Base-by-base conservation (phyloP, 1,139 yeast genomes). In the Scheffersomyces parashehatae region DNA sequence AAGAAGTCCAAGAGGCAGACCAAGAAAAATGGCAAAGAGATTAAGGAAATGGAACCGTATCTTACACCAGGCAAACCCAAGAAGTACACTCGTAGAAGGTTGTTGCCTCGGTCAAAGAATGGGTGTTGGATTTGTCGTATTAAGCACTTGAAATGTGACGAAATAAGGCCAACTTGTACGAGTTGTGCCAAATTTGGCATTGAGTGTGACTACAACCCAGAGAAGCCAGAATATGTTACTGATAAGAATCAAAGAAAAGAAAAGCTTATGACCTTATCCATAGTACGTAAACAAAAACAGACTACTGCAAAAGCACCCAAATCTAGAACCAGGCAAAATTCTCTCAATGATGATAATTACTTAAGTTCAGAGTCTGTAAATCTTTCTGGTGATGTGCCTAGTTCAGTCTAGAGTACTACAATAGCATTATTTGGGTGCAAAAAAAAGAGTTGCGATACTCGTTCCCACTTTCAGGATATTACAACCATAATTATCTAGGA, bases 81-180 rank as follows among this genome's bases (percentile, higher is more conserved):
- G 48, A 73, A 72, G 49, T 62, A 70, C 48, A 73, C 76, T 13
- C 59, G 79, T 41, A 64, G 74, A 52, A 64, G 77, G 44, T 55
- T 70, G 30, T 62, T 72, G 45, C 77, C 77, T 3, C 55, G 79
- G 39, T 68, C 77, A 5, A 70, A 68, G 44, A 67, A 60, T 34
- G 81, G 81, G 0, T 76, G 81, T 52, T 76, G 76, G 77, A 70
- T 73, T 40, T 77, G 81, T 51, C 64, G 81, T 41, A 70, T 75
- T 44, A 75, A 76, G 53, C 80, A 75, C 55, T 63, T 75, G 49
- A 74, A 74, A 53, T 74, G 79, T 53, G 77, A 74, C 50, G 79
- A 74, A 50, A 44, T 41, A 3, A 62, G 67, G 48, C 79, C 79
- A 0, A 51, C 51, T 10, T 74, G 79, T 52, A 53, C 68, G 10